Conservation (phyloP, 345 rosid species). For the Populus ilicifolia region DNA sequence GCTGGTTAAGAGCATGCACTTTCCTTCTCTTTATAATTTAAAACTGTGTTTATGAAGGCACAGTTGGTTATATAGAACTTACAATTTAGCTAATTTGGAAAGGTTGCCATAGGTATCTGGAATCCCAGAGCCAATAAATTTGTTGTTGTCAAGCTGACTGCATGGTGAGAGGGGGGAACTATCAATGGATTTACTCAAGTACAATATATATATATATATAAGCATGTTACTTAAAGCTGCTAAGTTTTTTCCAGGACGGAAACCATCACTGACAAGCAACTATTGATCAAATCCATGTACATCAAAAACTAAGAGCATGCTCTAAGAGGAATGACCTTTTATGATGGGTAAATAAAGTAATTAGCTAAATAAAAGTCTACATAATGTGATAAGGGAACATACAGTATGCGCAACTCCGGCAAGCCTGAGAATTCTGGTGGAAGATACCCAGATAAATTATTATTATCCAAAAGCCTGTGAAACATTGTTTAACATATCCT, state of each 20-base stretch:
- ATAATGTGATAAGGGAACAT: slow-evolving; percentile 21
- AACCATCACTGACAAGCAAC: too few relatives aligned
- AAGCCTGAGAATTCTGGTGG: slow-evolving; percentile 60
- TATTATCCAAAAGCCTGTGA: slow-evolving; percentile 73
- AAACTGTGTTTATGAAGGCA: too few relatives aligned
- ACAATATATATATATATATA: too few relatives aligned
- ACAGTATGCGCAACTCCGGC: slow-evolving; percentile 65
- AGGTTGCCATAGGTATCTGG: slow-evolving; percentile 63
- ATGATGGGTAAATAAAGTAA: not conserved
- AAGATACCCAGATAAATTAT: slow-evolving; percentile 64
- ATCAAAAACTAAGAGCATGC: too few relatives aligned
- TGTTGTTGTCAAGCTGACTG: slow-evolving; percentile 91
- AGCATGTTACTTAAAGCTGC: not conserved
- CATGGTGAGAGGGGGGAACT: slow-evolving; percentile 1
- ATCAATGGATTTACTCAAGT: too few relatives aligned
- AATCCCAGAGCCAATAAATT: slow-evolving; percentile 58
- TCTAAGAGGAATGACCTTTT: not conserved
- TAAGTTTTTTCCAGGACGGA: too few relatives aligned
- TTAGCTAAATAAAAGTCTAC: not conserved
- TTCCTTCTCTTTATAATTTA: too few relatives aligned
- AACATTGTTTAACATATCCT: not conserved
- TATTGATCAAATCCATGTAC: too few relatives aligned
- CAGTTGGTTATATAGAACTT: not conserved
- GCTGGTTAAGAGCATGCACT: too few relatives aligned
- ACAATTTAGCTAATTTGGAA: slow-evolving; percentile 60